phyloP scores from a whole-genome alignment of 208 protist genomes.

The Acanthamoeba divionensis region DNA sequence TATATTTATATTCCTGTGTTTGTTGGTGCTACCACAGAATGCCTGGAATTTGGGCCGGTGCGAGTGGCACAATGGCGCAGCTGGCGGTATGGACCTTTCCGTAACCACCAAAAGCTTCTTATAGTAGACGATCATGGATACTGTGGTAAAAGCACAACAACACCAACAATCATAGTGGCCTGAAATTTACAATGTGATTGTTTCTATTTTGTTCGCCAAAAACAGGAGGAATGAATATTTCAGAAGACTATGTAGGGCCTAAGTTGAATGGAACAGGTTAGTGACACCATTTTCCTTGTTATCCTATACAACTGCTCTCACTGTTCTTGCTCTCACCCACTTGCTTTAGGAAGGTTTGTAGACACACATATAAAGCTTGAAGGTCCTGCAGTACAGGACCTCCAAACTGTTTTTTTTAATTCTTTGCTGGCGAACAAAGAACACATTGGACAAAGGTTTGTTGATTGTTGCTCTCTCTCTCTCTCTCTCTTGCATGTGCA shows the following conservation, averaged over 20 bases:
- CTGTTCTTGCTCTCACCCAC: not conserved
- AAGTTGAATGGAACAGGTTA: conserved; percentile 46
- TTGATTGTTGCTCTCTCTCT: not conserved
- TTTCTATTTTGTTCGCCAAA: not conserved
- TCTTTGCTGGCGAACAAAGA: conserved; percentile 46
- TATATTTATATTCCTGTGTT: not conserved
- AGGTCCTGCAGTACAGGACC: conserved; percentile 58
- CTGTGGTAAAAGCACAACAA: conserved; percentile 55
- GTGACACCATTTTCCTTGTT: not conserved
- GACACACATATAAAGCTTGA: conserved; percentile 67
- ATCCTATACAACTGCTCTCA: not conserved
- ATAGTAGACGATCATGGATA: conserved; percentile 63
- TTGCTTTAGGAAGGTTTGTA: conserved; percentile 16
- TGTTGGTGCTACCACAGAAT: not conserved
- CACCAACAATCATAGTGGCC: not conserved
- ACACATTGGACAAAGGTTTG: not conserved
- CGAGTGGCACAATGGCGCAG: not conserved
- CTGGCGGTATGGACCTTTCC: conserved; percentile 24
- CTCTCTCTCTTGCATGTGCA: not conserved
- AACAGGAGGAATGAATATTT: conserved; percentile 44
- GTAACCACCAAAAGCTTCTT: conserved; percentile 68
- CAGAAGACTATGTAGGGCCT: conserved; percentile 58
- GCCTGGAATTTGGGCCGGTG: conserved; percentile 4
- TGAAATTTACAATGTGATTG: not conserved
- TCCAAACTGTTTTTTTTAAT: conserved; percentile 51